phyloP scores from a whole-genome alignment of 1,139 yeast species.

The Wickerhamomyces sp. region DNA sequence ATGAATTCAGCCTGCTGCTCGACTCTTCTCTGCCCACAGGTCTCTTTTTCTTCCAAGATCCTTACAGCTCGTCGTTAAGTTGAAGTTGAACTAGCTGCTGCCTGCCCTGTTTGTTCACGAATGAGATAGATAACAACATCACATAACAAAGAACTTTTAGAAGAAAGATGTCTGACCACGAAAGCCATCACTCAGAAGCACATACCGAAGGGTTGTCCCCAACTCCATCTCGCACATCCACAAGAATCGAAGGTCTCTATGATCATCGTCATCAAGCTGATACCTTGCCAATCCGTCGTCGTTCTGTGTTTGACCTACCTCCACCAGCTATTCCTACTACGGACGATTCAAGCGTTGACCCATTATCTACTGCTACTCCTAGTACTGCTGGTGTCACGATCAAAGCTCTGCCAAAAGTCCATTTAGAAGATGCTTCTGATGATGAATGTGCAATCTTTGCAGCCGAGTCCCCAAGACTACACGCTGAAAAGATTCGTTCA shows the following conservation, averaged over 20 bases:
- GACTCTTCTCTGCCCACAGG: neutral
- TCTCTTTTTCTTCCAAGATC: neutral
- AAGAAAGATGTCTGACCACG: conserved; percentile 23
- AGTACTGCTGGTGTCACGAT: neutral
- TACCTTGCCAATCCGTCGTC: conserved; percentile 35
- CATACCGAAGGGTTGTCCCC: conserved; percentile 5
- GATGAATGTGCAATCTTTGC: conserved; percentile 11
- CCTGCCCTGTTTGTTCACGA: neutral
- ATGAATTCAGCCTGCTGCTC: neutral
- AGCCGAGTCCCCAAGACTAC: conserved; percentile 3
- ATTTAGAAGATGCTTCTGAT: conserved; percentile 2
- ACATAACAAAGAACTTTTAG: neutral
- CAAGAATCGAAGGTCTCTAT: conserved; percentile 39
- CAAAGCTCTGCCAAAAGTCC: neutral
- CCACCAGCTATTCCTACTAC: conserved; percentile 17
- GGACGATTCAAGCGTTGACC: neutral
- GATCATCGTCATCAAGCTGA: conserved; percentile 54
- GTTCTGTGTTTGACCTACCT: conserved; percentile 17
- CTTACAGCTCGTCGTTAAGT: neutral
- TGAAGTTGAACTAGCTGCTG: neutral
- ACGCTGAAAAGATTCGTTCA: conserved; percentile 2
- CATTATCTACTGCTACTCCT: conserved; percentile 5
- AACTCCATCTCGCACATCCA: conserved; percentile 21
- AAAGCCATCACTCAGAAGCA: conserved; percentile 17
- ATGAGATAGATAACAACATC: neutral